A percentile compares a stretch with the other conserved stretches of the same genome.
Conservation (phyloP, 306 rosid species). For the Rubus idaeus region DNA sequence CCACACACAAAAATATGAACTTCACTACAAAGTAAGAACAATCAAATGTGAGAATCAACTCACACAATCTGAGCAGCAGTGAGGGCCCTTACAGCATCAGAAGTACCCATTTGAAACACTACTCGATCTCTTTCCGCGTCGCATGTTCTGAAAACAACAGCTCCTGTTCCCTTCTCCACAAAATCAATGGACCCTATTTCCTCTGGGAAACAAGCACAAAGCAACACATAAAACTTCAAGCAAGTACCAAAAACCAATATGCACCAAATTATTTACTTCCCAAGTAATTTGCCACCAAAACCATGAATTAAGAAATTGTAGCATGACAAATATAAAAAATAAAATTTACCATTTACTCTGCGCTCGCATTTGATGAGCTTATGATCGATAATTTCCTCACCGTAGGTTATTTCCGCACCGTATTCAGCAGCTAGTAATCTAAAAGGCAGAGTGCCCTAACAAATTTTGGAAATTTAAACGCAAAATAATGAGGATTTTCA, state of each 20-base stretch:
- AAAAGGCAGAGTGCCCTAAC: slow-evolving; percentile 80
- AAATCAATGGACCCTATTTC: slow-evolving; percentile 64
- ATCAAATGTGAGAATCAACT: slow-evolving; percentile 32
- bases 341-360: slow-evolving; percentile 62
- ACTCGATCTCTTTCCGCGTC: slow-evolving; percentile 63
- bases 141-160: slow-evolving; percentile 85
- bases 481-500: background rate
- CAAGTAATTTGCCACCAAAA: background rate
- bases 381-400: slow-evolving; percentile 87
- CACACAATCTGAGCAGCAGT: slow-evolving; percentile 80
- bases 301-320: background rate
- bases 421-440: slow-evolving; percentile 80
- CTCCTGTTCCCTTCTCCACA: slow-evolving; percentile 77
- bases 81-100: slow-evolving; percentile 80
- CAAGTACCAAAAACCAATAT: background rate
- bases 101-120: slow-evolving; percentile 89
- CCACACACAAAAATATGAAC: background rate
- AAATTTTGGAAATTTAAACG: background rate
- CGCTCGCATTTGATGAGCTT: slow-evolving; percentile 82
- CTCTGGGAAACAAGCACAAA: slow-evolving; percentile 37
- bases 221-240: background rate
- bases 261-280: slow-evolving; percentile 1
- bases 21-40: slow-evolving; percentile 3
- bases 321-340: background rate
- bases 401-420: slow-evolving; percentile 81